Conservation (phyloP, 2,329 filamentous ascomycete genomes). For the Cadophora gregata region DNA sequence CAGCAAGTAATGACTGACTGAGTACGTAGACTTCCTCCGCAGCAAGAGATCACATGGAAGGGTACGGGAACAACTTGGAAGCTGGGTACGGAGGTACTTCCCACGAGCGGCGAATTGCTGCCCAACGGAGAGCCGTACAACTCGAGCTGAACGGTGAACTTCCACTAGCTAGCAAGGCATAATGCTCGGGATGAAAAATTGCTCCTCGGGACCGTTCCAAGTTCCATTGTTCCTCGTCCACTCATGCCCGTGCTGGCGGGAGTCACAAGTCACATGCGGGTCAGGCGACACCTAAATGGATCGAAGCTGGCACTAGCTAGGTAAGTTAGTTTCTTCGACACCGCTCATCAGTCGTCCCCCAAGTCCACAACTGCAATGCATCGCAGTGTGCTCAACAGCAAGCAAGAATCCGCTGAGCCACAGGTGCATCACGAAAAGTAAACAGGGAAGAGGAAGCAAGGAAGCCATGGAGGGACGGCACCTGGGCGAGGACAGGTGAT, state of each 20-base stretch:
- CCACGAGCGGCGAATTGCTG: constrained; percentile 3
- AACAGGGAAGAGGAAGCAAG: constrained; percentile 3
- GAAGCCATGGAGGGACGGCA: background rate
- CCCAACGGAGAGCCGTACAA: constrained; percentile 13
- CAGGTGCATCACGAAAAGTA: background rate
- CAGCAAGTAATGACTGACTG: background rate
- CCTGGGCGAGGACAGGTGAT: background rate
- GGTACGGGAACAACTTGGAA: background rate
- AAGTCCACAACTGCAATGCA: background rate
- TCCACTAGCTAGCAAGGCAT: background rate
- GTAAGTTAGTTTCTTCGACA: constrained; percentile 3
- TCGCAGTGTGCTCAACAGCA: background rate
- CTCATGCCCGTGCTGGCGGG: background rate
- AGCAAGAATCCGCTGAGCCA: constrained; percentile 3
- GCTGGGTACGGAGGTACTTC: constrained; percentile 4
- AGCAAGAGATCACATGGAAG: constrained; percentile 5
- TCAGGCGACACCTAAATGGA: background rate
- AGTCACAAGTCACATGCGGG: constrained; percentile 13
- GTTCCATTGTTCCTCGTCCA: constrained; percentile 5
- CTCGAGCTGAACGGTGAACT: constrained; percentile 4
- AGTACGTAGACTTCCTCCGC: background rate
- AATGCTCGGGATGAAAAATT: background rate
- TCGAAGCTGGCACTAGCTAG: no score
- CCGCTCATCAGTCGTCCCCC: constrained; percentile 13
- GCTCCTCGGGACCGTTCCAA: background rate